Evolutionary conservation across 768 basidiomycete species (phyloP).

Genomic region (Floccularia luteovirens): DNA sequence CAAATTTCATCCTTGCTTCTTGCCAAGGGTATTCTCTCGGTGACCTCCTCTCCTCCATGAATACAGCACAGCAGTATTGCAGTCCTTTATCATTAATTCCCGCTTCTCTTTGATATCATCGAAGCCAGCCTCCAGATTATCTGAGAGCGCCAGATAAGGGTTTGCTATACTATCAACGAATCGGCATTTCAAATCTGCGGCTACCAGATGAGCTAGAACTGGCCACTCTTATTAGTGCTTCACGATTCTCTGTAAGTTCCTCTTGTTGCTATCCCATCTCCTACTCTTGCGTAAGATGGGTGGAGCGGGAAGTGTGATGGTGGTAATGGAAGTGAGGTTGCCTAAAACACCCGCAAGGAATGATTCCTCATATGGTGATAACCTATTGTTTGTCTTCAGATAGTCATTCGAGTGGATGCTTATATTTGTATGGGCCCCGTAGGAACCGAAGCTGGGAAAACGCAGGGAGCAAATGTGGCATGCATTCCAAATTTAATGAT

Average conservation of each 20-base stretch:
- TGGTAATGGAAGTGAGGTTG: conserved; percentile 49
- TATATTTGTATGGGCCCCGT: conserved; percentile 55
- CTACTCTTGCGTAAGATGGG: conserved; percentile 60
- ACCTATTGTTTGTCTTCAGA: conserved; percentile 15
- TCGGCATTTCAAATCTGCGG: conserved; percentile 58
- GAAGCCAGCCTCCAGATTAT: conserved; percentile 45
- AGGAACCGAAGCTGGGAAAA: conserved; percentile 39
- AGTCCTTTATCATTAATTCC: conserved; percentile 30
- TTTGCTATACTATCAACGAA: conserved; percentile 58
- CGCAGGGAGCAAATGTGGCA: conserved; percentile 60
- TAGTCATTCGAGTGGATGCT: conserved; percentile 42
- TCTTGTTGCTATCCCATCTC: conserved; percentile 62
- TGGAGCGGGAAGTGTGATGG: conserved; percentile 48
- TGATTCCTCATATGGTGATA: conserved; percentile 40
- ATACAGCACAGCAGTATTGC: conserved; percentile 23
- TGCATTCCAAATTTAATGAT: conserved; percentile 46
- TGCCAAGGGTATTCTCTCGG: conserved; percentile 41
- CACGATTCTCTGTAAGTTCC: conserved; percentile 71
- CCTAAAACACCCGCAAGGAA: conserved; percentile 56
- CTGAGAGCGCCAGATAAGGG: conserved; percentile 53
- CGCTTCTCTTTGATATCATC: conserved; percentile 34
- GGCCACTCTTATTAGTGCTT: conserved; percentile 53
- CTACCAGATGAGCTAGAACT: conserved; percentile 37
- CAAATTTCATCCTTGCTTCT: conserved; percentile 36
- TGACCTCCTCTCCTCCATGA: conserved; percentile 43